Evolutionary conservation across 2,329 filamentous ascomycete genomes (phyloP), one percentile per base, ranked within the genome.

Genomic region (Fusarium sp.): DNA sequence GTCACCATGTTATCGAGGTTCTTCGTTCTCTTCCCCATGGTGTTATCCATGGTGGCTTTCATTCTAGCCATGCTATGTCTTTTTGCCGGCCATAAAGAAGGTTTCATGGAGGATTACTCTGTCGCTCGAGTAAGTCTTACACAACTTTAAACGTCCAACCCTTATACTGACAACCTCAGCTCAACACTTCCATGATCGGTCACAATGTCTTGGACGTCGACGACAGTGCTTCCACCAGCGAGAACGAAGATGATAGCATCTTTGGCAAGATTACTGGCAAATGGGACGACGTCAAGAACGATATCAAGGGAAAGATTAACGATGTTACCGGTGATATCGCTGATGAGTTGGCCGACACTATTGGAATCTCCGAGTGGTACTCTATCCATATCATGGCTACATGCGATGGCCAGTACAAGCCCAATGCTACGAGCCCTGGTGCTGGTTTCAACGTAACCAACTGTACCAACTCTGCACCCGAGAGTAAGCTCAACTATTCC

Each of bases 361-460:
- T 86, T 28, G 83, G 84, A 25, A 81, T 86, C 58, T 79, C 81
- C 2, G 78, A 86, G 63, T 86, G 84, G 84, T 86, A 86, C 70
- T 85, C 83, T 18, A 64, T 86, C 30, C 84, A 86, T 67, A 69
- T 86, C 70, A 82, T 84, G 82, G 79, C 80, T 41, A 75, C 78
- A 6, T 86, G 84, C 74, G 77, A 84, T 71, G 84, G 84, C 48
- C 69, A 79, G 68, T 86, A 80, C 66, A 77, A 78, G 42, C 82
- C 83, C 30, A 84, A 84, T 55, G 78, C 79, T 3, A 83, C 82
- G 6, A 76, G 58, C 11, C 69, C 75, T 5, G 72, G 73, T 26
- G 75, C 79, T 16, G 78, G 78, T 62, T 79, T 81, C 62, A 84
- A 84, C 62, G 76, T 81, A 19, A 83, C 82, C 25, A 80, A 82